These are phyloP conservation scores for Trametes hirsuta DNA, from an alignment of 1,284 basidiomycete species.

Conservation along the genomic window DNA sequence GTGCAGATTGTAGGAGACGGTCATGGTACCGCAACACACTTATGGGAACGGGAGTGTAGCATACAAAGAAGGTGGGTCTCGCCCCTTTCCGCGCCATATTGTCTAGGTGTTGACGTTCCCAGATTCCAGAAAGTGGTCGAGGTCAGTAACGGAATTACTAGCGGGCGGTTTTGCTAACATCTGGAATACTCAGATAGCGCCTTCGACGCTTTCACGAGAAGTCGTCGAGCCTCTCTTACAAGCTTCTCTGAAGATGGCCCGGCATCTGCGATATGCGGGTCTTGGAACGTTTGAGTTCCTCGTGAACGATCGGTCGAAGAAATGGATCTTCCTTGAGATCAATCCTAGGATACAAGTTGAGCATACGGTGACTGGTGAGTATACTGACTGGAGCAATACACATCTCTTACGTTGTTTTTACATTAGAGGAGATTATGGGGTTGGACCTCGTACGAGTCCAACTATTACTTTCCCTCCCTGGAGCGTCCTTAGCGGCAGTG, in stretches of 20 bases:
- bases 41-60: conserved; percentile 26
- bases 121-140: conserved; percentile 25
- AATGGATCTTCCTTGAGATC: conserved; percentile 25
- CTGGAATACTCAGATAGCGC: conserved; percentile 8
- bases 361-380: conserved; percentile 44
- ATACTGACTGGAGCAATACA: not conserved
- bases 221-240: conserved; percentile 12
- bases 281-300: conserved; percentile 25
- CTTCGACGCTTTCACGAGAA: conserved; percentile 9
- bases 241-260: conserved; percentile 22
- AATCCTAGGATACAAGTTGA: conserved; percentile 25
- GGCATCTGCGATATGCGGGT: conserved; percentile 13
- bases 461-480: conserved; percentile 37
- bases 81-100: not conserved
- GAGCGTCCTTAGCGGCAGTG: conserved; percentile 4
- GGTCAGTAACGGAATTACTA: not conserved
- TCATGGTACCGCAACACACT: conserved; percentile 8
- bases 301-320: conserved; percentile 7
- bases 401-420: not conserved
- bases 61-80: conserved; percentile 18
- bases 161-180: not conserved
- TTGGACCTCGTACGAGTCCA: conserved; percentile 43
- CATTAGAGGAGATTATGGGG: conserved; percentile 41
- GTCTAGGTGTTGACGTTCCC: not conserved
- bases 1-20: conserved; percentile 23